Base-by-base conservation (phyloP, 2,329 filamentous ascomycete species). In the Microdochium trichocladiopsis region DNA sequence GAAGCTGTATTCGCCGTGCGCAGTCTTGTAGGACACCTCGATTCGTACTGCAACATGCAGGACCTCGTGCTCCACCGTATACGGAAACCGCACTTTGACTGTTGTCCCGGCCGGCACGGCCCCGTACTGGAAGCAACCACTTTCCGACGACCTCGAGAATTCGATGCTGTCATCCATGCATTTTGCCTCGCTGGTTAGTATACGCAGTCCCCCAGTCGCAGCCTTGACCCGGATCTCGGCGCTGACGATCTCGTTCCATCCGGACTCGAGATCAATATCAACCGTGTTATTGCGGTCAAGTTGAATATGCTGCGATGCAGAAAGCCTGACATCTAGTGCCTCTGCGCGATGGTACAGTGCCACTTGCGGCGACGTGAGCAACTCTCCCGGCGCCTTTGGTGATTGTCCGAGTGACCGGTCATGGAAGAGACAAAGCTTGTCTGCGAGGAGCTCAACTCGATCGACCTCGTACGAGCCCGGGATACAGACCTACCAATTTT, bases 261-360 rank as follows among this genome's bases (percentile, higher is more conserved):
- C 92, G 11, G 85, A 84, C 11, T 73, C 73, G 12, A 96, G 69
- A 50, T 84, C 77, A 21, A 99, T 72, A 53, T 95, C 88, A 1
- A 97, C 74, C 1, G 82, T 84, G 53, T 88, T 88, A 60, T 86
- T 84, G 58, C 85, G 85, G 64, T 95, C 89, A 4, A 99, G 80
- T 56, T 93, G 84, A 23, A 95, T 86, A 47, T 84, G 74, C 55
- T 80, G 86, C 0, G 88, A 83, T 0, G 88, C 76, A 43, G 73
- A 76, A 8, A 95, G 72, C 49, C 78, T 79, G 2, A 88, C 80
- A 54, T 90, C 81, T 3, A 96, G 80, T 0, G 87, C 80, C 47
- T 83, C 76, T 1, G 78, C 68, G 16, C 83, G 80, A 28, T 91
- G 88, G 64, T 89, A 95, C 25, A 93, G 77, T n/a, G 83, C 77